Base-by-base conservation (phyloP, 73 alveolate genomes). In the Paramecium sexaurelia region DNA sequence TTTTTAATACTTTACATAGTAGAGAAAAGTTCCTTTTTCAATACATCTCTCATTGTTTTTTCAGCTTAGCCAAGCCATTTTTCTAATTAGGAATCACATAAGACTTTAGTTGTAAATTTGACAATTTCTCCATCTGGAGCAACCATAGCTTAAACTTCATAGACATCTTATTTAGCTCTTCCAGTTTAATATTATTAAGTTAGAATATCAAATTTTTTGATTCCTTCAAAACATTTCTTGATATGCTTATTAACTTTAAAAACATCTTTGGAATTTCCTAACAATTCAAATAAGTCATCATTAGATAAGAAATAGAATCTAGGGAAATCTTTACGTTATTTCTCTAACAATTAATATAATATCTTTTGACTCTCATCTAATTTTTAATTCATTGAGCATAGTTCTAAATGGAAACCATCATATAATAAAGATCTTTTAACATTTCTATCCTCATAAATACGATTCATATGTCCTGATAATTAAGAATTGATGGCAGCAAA, bases 301-400 rank as follows among this genome's bases (percentile, higher is more conserved):
- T 98, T 98, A 55, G 99, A 98, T 55, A 99, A 95, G 99, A 99
- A 99, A 95, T 98, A 99, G 97, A 99, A 99, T 93, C 99, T 96
- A 15, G 99, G 99, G 97, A 99, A 99, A 89, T 71, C 94, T 45
- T 91, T 55, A 75, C 99, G 95, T 97, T 98, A 97, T 92, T 97
- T 97, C 96, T 98, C 99, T 84, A 98, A 89, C 95, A 96, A 98
- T 93, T 98, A 98, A 93, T 96, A 96, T 40, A 98, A 93, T 69
- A 96, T 95, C 96, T 98, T 98, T 93, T 98, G 98, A 75, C 98
- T 98, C 57, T 94, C 96, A 73, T 98, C 99, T 78, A 98, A 89
- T 67, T 92, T 97, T 15, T 94, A 84, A 61, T 95, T 95, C 83
- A 92, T 90, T 89, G 91, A 85, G 20, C 55, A 55, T 56, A 91